Percentiles rank a stretch among this genome's conserved stretches.
These are phyloP conservation scores for Leavenworthia alabamica DNA, from an alignment of 345 rosid species.

Conservation along the genomic window DNA sequence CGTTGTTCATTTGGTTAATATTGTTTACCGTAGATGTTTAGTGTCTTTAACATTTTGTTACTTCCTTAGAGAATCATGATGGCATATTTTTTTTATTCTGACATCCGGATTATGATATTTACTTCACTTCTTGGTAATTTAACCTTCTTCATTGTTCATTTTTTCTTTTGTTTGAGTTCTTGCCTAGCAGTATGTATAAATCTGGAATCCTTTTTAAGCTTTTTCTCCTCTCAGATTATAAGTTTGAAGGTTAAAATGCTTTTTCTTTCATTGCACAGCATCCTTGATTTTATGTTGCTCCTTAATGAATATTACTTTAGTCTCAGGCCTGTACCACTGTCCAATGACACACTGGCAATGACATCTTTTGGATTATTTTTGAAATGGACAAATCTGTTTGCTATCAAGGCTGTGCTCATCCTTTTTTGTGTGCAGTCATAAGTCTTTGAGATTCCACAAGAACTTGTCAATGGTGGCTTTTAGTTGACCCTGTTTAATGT, in stretches of 20 bases:
- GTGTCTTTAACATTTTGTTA: slow-evolving; percentile 3
- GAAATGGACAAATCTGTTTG: slow-evolving; percentile 23
- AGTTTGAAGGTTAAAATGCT: slow-evolving; percentile 2
- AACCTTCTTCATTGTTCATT: not conserved
- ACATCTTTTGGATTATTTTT: slow-evolving; percentile 15
- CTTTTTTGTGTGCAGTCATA: not conserved
- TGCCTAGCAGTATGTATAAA: slow-evolving; percentile 11
- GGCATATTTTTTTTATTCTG: not conserved
- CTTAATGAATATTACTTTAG: slow-evolving; percentile 9
- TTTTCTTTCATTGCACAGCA: slow-evolving; percentile 8
- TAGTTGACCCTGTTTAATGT: slow-evolving; percentile 16
- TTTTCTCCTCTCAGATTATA: not conserved
- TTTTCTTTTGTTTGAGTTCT: slow-evolving; percentile 19
- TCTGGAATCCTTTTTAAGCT: not conserved
- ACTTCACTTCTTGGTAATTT: not conserved
- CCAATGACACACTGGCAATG: slow-evolving; percentile 22
- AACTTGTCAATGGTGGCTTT: slow-evolving; percentile 16
- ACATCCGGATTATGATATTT: not conserved
- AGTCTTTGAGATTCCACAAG: slow-evolving; percentile 16
- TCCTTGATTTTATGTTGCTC: slow-evolving; percentile 6
- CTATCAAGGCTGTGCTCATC: slow-evolving; percentile 14
- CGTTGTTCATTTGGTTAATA: too few relatives aligned
- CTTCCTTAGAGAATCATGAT: slow-evolving; percentile 6
- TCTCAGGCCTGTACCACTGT: slow-evolving; percentile 27
- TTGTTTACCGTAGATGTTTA: not conserved